Evolutionary conservation across 2,329 filamentous ascomycete genomes (phyloP).

Genomic region (Gaeumannomyces sp.): DNA sequence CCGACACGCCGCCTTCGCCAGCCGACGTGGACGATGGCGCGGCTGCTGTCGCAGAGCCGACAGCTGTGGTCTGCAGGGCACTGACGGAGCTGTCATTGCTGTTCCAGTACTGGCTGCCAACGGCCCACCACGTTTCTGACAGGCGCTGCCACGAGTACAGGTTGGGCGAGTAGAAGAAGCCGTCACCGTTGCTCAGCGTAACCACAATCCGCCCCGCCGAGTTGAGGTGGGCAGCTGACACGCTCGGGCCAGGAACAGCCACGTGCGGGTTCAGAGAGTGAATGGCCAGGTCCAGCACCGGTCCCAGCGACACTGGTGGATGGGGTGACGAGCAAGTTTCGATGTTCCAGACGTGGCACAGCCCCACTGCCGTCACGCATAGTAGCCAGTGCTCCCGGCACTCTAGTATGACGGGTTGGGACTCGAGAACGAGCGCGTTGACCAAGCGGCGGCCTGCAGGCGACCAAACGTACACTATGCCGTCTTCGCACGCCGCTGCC

Average conservation of each 20-base stretch:
- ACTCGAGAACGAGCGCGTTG: slow-evolving; percentile 80
- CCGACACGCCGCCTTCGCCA: slow-evolving; percentile 46
- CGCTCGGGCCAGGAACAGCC: slow-evolving; percentile 69
- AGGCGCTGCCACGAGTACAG: slow-evolving; percentile 92
- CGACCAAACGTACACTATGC: slow-evolving; percentile 84
- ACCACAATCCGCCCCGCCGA: slow-evolving; percentile 79
- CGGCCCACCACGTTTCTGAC: slow-evolving; percentile 97
- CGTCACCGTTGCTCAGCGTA: slow-evolving; percentile 91
- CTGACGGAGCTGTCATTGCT: slow-evolving; percentile 86
- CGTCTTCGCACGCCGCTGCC: slow-evolving; percentile 90
- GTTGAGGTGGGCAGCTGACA: slow-evolving; percentile 89
- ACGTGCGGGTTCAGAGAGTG: slow-evolving; percentile 70
- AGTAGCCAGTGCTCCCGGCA: slow-evolving; percentile 84
- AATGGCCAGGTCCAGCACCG: slow-evolving; percentile 80
- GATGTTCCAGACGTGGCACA: slow-evolving; percentile 92
- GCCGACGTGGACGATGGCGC: slow-evolving; percentile 27
- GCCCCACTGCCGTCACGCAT: slow-evolving; percentile 79
- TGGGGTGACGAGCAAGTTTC: slow-evolving; percentile 77
- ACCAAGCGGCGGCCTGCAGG: slow-evolving; percentile 81
- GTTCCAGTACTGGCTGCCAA: slow-evolving; percentile 98
- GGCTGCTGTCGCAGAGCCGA: slow-evolving; percentile 45
- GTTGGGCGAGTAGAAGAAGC: slow-evolving; percentile 77
- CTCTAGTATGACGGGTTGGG: slow-evolving; percentile 90
- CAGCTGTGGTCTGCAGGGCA: slow-evolving; percentile 66
- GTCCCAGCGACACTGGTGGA: slow-evolving; percentile 81